Conservation (phyloP, 2,329 filamentous ascomycete genomes). For the Pezicula carpinea region DNA sequence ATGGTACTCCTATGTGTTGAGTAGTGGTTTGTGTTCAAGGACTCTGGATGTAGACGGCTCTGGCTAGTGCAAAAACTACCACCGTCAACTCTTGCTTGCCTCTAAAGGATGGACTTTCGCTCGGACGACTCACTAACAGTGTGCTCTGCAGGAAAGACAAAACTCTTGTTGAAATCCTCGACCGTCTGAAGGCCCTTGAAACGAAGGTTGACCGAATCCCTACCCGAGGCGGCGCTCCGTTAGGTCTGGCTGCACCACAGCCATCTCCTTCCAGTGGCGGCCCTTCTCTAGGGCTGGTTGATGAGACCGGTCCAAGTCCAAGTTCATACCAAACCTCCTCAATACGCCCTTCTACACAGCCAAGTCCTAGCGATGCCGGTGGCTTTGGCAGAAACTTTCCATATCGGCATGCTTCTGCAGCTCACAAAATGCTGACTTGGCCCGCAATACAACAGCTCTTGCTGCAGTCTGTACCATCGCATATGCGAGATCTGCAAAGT, state of each 20-base stretch:
- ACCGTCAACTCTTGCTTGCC: neutral
- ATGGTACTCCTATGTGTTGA: no score
- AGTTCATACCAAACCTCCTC: constrained; percentile 20
- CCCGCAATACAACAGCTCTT: constrained; percentile 37
- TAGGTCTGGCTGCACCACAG: constrained; percentile 18
- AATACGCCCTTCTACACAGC: constrained; percentile 7
- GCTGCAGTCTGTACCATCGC: constrained; percentile 30
- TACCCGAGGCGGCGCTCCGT: constrained; percentile 3
- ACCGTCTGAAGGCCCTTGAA: constrained; percentile 49
- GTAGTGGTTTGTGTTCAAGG: no score
- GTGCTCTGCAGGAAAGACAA: constrained; percentile 50
- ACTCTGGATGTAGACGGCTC: neutral
- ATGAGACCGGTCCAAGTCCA: constrained; percentile 16
- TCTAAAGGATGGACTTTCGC: neutral
- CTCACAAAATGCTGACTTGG: constrained; percentile 50
- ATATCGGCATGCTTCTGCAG: constrained; percentile 31
- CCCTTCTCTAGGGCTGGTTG: constrained; percentile 11
- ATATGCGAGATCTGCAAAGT: constrained; percentile 28
- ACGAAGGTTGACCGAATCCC: constrained; percentile 46
- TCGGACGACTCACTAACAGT: constrained; percentile 11
- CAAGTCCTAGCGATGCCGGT: constrained; percentile 10
- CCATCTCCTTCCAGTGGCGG: constrained; percentile 21
- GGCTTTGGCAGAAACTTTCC: constrained; percentile 8
- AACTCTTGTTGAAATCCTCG: constrained; percentile 56
- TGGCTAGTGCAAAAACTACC: neutral